Evolutionary conservation across 257 asterid species (phyloP).

Genomic region (Solanum lycopersicoides): DNA sequence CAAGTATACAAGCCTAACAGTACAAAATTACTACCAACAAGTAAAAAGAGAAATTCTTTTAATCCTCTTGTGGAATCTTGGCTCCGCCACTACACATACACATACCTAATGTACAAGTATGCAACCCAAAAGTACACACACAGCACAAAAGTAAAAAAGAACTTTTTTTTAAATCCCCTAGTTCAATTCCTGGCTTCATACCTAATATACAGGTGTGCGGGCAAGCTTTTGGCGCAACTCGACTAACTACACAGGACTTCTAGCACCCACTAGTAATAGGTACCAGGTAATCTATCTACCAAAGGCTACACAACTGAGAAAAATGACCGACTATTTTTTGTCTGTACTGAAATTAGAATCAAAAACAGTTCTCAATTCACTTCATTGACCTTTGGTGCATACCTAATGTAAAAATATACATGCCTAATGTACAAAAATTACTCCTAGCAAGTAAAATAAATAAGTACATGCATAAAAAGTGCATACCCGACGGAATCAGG

Average conservation of each 20-base stretch:
- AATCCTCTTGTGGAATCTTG: background rate
- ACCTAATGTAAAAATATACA: background rate
- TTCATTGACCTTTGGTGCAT: background rate
- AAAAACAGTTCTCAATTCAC: background rate
- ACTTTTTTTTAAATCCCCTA: background rate
- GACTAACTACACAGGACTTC: background rate
- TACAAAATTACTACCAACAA: background rate
- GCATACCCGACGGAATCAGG: conserved; percentile 89
- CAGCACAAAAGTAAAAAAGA: background rate
- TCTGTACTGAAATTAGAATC: background rate
- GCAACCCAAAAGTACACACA: background rate
- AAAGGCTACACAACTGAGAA: background rate
- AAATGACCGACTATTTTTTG: background rate
- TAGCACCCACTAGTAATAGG: background rate
- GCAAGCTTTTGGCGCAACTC: background rate
- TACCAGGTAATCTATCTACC: background rate
- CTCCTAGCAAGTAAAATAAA: background rate
- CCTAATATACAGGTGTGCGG: background rate
- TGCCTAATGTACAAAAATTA: background rate
- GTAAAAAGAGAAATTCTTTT: background rate
- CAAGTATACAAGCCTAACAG: background rate
- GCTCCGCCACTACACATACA: background rate
- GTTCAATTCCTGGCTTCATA: background rate
- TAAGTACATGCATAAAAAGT: background rate
- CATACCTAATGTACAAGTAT: background rate